These are phyloP conservation scores for Trichoderma sp. DNA, from an alignment of 2,329 filamentous ascomycete species.

Conservation along the genomic window DNA sequence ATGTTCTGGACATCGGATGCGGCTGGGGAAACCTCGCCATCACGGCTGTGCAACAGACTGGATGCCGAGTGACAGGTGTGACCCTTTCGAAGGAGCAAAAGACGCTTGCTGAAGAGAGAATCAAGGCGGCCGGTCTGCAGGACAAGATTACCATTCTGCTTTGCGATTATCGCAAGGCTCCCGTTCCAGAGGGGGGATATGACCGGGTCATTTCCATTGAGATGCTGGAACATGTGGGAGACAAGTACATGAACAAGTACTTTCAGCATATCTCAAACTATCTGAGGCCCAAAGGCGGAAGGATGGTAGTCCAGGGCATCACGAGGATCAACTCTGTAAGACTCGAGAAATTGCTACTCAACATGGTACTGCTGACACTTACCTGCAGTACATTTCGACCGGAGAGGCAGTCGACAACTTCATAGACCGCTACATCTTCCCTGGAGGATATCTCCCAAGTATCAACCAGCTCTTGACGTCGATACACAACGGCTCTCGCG, in stretches of 20 bases:
- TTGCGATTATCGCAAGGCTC: conserved; percentile 67
- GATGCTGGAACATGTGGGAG: conserved; percentile 74
- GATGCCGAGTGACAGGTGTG: conserved; percentile 67
- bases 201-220: conserved; percentile 75
- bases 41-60: conserved; percentile 63
- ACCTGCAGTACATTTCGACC: not conserved
- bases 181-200: conserved; percentile 55
- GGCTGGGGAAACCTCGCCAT: conserved; percentile 76
- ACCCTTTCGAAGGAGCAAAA: conserved; percentile 72
- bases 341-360: not conserved
- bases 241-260: conserved; percentile 66
- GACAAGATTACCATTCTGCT: conserved; percentile 64
- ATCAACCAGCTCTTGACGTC: conserved; percentile 60
- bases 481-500: conserved; percentile 61
- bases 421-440: conserved; percentile 64
- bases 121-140: conserved; percentile 60
- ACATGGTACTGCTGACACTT: not conserved
- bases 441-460: conserved; percentile 69
- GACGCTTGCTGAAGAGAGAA: conserved; percentile 64
- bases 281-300: conserved; percentile 64
- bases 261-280: conserved; percentile 65
- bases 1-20: conserved; percentile 73
- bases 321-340: conserved; percentile 52
- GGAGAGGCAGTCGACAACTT: not conserved
- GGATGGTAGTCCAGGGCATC: conserved; percentile 73